Evolutionary conservation across 371 early-diverging fungal genomes (phyloP).

Genomic region (Capillidium rhysosporum): DNA sequence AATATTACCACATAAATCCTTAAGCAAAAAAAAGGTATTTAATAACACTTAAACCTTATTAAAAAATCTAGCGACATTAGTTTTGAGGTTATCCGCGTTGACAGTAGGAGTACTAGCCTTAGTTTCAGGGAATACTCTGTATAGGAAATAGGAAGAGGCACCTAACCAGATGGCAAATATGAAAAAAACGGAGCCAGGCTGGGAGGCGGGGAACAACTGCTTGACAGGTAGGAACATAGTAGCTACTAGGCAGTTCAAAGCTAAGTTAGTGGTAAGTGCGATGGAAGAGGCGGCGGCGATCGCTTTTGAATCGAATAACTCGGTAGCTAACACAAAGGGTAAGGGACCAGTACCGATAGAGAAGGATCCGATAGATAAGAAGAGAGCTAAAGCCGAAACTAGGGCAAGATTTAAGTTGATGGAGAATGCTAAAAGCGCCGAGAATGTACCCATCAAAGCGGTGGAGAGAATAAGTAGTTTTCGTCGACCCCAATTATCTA

Average conservation of each 20-base stretch:
- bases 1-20: too few relatives aligned
- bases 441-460: slow-evolving; percentile 29
- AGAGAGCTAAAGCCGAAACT: slow-evolving; percentile 39
- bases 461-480: slow-evolving; percentile 48
- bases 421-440: slow-evolving; percentile 31
- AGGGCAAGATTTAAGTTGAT: slow-evolving; percentile 24
- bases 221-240: slow-evolving; percentile 34
- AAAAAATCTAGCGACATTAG: not conserved
- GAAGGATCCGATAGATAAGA: slow-evolving; percentile 64
- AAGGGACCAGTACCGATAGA: slow-evolving; percentile 78
- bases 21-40: too few relatives aligned
- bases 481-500: slow-evolving; percentile 69
- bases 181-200: not conserved
- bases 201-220: slow-evolving; percentile 31
- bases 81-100: not conserved
- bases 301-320: slow-evolving; percentile 52
- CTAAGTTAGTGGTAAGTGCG: slow-evolving; percentile 51
- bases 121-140: slow-evolving; percentile 59
- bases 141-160: slow-evolving; percentile 21
- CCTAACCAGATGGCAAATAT: slow-evolving; percentile 15
- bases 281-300: slow-evolving; percentile 46
- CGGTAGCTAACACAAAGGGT: slow-evolving; percentile 68
- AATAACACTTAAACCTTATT: too few relatives aligned
- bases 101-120: slow-evolving; percentile 25
- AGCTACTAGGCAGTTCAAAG: slow-evolving; percentile 44